Base-by-base conservation (phyloP, 306 rosid genomes). In the Parietaria judaica region DNA sequence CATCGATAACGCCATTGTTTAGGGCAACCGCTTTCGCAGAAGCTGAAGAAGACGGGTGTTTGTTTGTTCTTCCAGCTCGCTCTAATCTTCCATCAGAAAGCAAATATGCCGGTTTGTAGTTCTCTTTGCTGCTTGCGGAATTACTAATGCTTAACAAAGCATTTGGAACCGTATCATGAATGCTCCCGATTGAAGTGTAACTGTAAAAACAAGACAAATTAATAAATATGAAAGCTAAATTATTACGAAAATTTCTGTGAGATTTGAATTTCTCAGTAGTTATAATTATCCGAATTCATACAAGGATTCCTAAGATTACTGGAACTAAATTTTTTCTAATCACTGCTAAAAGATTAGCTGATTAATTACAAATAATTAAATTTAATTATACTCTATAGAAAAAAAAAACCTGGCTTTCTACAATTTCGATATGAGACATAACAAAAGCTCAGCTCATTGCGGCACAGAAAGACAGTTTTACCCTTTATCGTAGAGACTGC, bases 401-500 rank as follows among this genome's bases (percentile, higher is more conserved):
- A 23, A 23, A 23, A 23, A 2, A 2, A 23, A 23, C 31, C 31
- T 23, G 31, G 1, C 2, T 23, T 23, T 23, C 31, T 23, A 23
- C 31, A 23, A 23, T 23, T 23, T 23, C 31, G 31, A 23, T 23
- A 23, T 2, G 31, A 23, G 31, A 23, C 31, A 23, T 23, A 23
- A 23, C 31, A 23, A 23, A 23, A 23, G 31, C 31, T 23, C 31
- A 23, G 31, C 31, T 23, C 31, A 23, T 23, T 23, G 31, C 31
- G 3, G 45, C 45, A 6, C 14, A 15, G 36, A 41, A 39, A 14
- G 36, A 2, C 6, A 74, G 65, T 62, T 77, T 84, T 91, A 91
- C 98, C 98, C 98, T 82, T 86, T 81, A 77, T 91, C 95, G 68
- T 91, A 91, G 68, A 91, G 96, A 74, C 90, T 72, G 95, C 98